Evolutionary conservation across 495 filamentous ascomycete genomes (phyloP).

Genomic region (Daldinia vernicosa): DNA sequence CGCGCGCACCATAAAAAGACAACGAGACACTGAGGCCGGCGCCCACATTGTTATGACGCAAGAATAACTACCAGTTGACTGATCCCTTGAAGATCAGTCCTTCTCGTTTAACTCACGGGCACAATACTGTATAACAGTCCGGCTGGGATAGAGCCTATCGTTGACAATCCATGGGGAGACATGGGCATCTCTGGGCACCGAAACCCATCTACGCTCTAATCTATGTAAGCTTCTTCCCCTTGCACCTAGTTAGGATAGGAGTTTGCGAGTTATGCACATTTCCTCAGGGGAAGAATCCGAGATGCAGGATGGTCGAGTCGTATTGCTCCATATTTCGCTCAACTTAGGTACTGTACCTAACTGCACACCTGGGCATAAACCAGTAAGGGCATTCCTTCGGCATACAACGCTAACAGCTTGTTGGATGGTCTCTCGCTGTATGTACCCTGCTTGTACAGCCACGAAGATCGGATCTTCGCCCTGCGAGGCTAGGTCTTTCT

Average conservation of each 20-base stretch:
- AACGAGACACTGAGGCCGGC: constrained; percentile 9
- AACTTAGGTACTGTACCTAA: not conserved
- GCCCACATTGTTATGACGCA: constrained; percentile 22
- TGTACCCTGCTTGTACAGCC: constrained; percentile 1
- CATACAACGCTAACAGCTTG: constrained; percentile 3
- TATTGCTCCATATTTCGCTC: constrained; percentile 11
- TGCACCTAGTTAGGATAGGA: constrained; percentile 9
- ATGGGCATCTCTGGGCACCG: constrained; percentile 15
- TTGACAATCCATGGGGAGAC: not conserved
- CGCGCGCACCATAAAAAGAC: constrained; percentile 20
- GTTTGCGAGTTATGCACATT: constrained; percentile 24
- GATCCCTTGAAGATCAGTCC: constrained; percentile 14
- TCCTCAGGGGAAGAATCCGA: constrained; percentile 13
- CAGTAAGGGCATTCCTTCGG: constrained; percentile 3
- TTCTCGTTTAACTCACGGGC: constrained; percentile 7
- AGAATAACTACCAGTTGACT: constrained; percentile 12
- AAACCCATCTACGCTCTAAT: constrained; percentile 13
- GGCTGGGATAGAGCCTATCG: not conserved
- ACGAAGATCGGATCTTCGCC: not conserved
- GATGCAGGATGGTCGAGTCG: constrained; percentile 4
- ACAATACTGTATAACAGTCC: constrained; percentile 14
- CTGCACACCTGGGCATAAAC: not conserved
- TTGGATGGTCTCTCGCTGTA: not conserved
- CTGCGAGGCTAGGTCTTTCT: constrained; percentile 9
- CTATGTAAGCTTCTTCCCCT: constrained; percentile 13